Percentiles rank a stretch among this genome's conserved stretches.
Evolutionary conservation across 2,329 filamentous ascomycete genomes (phyloP).

Genomic region (Colletotrichum sp.): DNA sequence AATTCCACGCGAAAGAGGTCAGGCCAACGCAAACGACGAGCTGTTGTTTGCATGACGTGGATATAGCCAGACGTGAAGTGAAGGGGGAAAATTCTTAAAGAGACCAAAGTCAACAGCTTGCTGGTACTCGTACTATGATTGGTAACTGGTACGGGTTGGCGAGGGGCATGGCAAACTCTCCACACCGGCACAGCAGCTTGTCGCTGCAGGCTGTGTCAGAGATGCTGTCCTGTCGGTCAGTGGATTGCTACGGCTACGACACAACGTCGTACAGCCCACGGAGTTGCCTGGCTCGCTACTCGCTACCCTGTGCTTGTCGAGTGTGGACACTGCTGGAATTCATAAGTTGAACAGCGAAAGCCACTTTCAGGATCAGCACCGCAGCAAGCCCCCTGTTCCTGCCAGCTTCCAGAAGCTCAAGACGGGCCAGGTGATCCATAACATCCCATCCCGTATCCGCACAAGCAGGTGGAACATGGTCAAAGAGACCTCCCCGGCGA

Average conservation of each 20-base stretch:
- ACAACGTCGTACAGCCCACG: background rate
- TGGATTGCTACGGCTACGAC: background rate
- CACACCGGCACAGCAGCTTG: background rate
- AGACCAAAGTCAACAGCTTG: background rate
- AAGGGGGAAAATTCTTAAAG: background rate
- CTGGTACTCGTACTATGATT: background rate
- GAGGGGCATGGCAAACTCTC: background rate
- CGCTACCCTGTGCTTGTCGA: background rate
- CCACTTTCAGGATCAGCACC: background rate
- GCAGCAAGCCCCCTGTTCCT: slow-evolving; percentile 1
- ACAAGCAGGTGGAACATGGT: background rate
- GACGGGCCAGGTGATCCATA: slow-evolving; percentile 5
- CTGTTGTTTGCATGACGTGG: background rate
- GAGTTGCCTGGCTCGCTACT: background rate
- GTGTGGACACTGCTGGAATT: background rate
- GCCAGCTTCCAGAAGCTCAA: slow-evolving; percentile 16
- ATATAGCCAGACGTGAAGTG: background rate
- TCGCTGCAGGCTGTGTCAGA: background rate
- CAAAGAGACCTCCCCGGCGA: background rate
- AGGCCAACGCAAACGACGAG: background rate
- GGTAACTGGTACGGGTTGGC: background rate
- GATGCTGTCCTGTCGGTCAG: background rate
- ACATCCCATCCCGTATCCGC: background rate
- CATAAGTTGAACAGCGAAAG: background rate
- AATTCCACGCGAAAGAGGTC: background rate